Evolutionary conservation across 2,329 filamentous ascomycete species (phyloP), one percentile per base, ranked within the genome.

Genomic region (Teratosphaeria zuluensis): DNA sequence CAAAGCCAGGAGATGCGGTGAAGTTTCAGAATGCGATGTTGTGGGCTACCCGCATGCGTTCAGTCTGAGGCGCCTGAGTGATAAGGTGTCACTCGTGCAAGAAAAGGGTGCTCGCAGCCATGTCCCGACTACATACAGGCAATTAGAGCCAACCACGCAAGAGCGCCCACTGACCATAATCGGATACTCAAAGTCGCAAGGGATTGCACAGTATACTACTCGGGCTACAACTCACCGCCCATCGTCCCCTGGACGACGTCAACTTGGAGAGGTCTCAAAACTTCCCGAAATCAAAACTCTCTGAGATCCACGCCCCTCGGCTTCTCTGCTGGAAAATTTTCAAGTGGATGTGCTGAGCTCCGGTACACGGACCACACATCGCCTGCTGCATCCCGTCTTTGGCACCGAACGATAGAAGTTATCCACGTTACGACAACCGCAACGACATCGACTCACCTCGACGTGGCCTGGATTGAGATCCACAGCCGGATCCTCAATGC

Each of bases 401-500:
- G 12, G 33, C 19, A 19, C 38, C 60, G 30, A 52, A 54, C 9
- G 38, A 53, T 6, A n/a, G 42, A 48, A 51, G 35, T n/a, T 53
- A 53, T 12, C 61, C 60, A 28, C 51, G 59, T 38, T 64, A 65
- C 31, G 54, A 65, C 46, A 66, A 69, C 55, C 72, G 70, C 62
- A 71, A 72, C 54, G 66, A 71, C 48, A 68, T 72, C 56, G 61
- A 71, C 67, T 90, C 88, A 0, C 84, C 89, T 1, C 83, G 90
- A n/a, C 80, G 87, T n/a, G 21, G 85, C 85, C 60, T 95, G 91
- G 90, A 84, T 96, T 64, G 90, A 96, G 73, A 86, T 84, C 66
- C 88, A 91, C 71, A 89, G 87, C 1, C 90, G 95, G 70, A 87
- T 95, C 59, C 75, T 92, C 24, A 95, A 91, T 68, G 87, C 81